Percentiles rank a stretch among this genome's conserved stretches.
phyloP scores from a whole-genome alignment of 257 asterid species.

The Rehmannia glutinosa region DNA sequence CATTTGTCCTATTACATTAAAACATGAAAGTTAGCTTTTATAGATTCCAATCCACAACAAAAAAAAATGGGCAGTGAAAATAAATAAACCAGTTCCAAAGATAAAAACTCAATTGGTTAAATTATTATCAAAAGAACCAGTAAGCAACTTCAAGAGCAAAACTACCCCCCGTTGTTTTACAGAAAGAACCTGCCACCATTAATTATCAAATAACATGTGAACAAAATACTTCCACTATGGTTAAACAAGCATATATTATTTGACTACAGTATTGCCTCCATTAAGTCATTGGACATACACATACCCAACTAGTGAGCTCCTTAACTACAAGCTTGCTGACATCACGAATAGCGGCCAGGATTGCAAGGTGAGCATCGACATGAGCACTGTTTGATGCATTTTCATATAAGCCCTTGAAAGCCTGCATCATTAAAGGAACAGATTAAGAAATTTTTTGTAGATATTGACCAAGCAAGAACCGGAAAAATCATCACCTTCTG shows the following conservation, averaged over 20 bases:
- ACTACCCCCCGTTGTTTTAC: not conserved
- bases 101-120: not conserved
- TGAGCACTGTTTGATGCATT: slow-evolving; percentile 68
- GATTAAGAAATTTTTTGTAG: not conserved
- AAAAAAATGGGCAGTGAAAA: not conserved
- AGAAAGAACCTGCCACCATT: not conserved
- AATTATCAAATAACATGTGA: not conserved
- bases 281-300: slow-evolving; percentile 45
- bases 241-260: not conserved
- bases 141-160: not conserved
- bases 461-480: slow-evolving; percentile 1
- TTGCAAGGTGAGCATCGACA: slow-evolving; percentile 75
- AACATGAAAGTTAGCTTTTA: not conserved
- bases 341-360: slow-evolving; percentile 85
- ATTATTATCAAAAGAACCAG: not conserved
- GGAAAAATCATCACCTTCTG: slow-evolving; percentile 58
- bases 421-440: slow-evolving; percentile 39
- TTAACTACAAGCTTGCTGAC: slow-evolving; percentile 96
- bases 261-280: not conserved
- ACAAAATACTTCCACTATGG: not conserved
- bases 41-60: not conserved
- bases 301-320: slow-evolving; percentile 99
- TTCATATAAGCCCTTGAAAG: slow-evolving; percentile 87
- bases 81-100: not conserved
- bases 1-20: not conserved